Evolutionary conservation across 106 monocot genomes (phyloP).

Genomic region (Dactylorhiza incarnata): DNA sequence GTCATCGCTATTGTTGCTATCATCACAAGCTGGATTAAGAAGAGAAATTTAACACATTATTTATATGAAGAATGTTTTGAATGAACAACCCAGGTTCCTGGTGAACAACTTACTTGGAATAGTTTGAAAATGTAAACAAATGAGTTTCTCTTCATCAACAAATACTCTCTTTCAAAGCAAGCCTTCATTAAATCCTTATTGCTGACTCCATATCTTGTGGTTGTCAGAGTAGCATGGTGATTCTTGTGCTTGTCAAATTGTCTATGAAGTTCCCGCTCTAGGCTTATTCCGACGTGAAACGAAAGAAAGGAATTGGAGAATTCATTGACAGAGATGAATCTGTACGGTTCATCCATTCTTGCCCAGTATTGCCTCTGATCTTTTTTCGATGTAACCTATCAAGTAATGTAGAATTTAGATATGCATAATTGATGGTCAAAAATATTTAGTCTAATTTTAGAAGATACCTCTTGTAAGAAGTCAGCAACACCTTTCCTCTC

Average conservation of each 20-base stretch:
- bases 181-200: conserved; percentile 49
- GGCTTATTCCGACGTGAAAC: conserved; percentile 31
- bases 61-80: neutral
- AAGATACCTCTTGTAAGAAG: conserved; percentile 56
- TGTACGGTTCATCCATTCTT: conserved; percentile 29
- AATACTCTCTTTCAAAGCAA: conserved; percentile 35
- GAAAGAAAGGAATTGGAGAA: conserved; percentile 45
- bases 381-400: conserved; percentile 60
- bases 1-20: conserved; percentile 36
- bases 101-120: conserved; percentile 18
- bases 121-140: conserved; percentile 59
- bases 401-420: neutral
- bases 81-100: neutral
- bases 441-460: neutral
- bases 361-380: conserved; percentile 68
- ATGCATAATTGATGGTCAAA: neutral
- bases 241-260: conserved; percentile 45
- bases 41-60: neutral
- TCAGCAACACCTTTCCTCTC: conserved; percentile 71
- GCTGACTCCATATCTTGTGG: conserved; percentile 43
- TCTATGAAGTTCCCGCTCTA: conserved; percentile 28
- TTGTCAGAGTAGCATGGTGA: conserved; percentile 59
- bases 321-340: conserved; percentile 43
- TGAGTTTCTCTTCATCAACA: conserved; percentile 62
- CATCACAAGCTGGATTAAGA: conserved; percentile 22